These are phyloP conservation scores for Podaxis sp. DNA, from an alignment of 768 basidiomycete species.

Conservation along the genomic window DNA sequence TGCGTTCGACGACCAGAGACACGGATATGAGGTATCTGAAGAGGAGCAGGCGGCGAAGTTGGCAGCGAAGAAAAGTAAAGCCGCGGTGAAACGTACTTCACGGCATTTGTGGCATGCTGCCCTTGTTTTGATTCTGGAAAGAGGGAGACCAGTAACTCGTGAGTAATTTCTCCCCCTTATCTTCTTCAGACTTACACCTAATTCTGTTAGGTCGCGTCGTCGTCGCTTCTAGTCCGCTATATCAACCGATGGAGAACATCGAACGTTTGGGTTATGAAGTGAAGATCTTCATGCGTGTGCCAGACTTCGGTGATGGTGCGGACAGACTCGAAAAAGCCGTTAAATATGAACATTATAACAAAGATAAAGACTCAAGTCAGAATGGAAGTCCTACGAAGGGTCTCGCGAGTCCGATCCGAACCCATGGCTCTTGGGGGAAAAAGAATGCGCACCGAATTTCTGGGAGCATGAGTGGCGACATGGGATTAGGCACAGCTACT, in stretches of 20 bases:
- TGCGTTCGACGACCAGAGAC: background rate
- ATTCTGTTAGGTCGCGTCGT: slow-evolving; percentile 52
- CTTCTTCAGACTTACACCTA: background rate
- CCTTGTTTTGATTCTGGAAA: slow-evolving; percentile 74
- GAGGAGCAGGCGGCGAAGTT: slow-evolving; percentile 7
- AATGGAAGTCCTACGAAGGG: slow-evolving; percentile 15
- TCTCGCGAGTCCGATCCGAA: background rate
- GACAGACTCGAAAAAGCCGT: slow-evolving; percentile 9
- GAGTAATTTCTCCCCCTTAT: slow-evolving; percentile 16
- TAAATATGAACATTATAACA: background rate
- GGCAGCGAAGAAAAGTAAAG: slow-evolving; percentile 13
- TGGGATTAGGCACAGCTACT: slow-evolving; percentile 20
- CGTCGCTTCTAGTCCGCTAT: slow-evolving; percentile 79
- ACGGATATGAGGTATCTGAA: slow-evolving; percentile 17
- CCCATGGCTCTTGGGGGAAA: background rate
- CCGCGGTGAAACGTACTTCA: slow-evolving; percentile 3
- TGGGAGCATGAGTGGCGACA: slow-evolving; percentile 26
- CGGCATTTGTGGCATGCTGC: slow-evolving; percentile 73
- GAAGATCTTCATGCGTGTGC: slow-evolving; percentile 66
- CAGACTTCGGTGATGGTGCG: slow-evolving; percentile 46
- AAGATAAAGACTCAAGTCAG: slow-evolving; percentile 21
- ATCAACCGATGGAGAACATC: slow-evolving; percentile 77
- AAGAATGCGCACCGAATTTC: slow-evolving; percentile 24
- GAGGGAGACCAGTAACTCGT: slow-evolving; percentile 73
- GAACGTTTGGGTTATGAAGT: slow-evolving; percentile 75